Evolutionary conservation across 2,329 filamentous ascomycete species (phyloP).

Genomic region (Teratosphaeria nubilosa): DNA sequence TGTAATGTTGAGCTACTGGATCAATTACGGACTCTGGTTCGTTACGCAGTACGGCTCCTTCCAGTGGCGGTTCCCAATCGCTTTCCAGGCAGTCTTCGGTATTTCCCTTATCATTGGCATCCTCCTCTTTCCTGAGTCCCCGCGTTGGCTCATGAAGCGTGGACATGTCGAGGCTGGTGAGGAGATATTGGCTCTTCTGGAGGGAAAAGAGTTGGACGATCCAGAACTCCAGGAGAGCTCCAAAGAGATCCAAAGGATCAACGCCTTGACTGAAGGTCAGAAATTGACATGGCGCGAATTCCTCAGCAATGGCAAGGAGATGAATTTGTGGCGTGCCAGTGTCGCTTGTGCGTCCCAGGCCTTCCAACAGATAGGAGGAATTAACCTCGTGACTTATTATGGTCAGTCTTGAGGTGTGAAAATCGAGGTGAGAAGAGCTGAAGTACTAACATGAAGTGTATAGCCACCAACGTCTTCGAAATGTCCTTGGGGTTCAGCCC

Average conservation of each 20-base stretch:
- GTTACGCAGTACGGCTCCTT: conserved; percentile 13
- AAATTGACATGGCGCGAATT: neutral
- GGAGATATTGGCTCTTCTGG: conserved; percentile 23
- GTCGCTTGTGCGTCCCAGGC: neutral
- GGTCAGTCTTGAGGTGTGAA: neutral
- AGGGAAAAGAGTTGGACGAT: conserved; percentile 11
- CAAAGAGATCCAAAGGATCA: neutral
- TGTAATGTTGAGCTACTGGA: conserved; percentile 32
- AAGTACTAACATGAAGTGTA: neutral
- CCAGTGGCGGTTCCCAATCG: conserved; percentile 21
- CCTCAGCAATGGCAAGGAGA: neutral
- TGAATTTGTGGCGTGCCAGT: neutral
- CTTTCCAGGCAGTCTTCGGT: conserved; percentile 18
- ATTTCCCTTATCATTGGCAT: conserved; percentile 14
- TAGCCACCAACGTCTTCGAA: neutral
- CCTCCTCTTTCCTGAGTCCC: conserved; percentile 16
- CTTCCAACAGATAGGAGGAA: neutral
- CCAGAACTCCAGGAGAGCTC: neutral
- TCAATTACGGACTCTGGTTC: conserved; percentile 19
- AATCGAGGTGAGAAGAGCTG: neutral
- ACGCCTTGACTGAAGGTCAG: neutral
- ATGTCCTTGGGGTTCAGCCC: neutral
- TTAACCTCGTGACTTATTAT: neutral
- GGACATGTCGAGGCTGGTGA: conserved; percentile 24
- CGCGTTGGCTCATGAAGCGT: conserved; percentile 24